Percentiles rank a stretch among this genome's conserved stretches.
Evolutionary conservation across 108 stramenopile genomes (phyloP).

Genomic region (Cyclotella sp.): DNA sequence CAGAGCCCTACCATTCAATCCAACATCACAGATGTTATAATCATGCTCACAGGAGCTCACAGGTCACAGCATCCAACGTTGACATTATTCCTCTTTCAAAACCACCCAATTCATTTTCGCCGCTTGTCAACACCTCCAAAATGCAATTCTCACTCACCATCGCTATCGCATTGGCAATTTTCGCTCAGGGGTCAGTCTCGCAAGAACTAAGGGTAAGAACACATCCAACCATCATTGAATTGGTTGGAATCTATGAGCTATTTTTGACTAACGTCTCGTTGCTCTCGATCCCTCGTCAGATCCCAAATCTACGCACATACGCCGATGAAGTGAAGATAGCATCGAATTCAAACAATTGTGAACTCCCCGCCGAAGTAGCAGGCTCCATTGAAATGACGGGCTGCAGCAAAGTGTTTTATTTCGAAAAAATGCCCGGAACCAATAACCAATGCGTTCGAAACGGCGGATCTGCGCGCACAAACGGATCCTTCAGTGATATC

Average conservation of each 20-base stretch:
- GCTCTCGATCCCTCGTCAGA: neutral
- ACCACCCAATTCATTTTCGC: neutral
- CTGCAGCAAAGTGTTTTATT: conserved; percentile 8
- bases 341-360: neutral
- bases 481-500: conserved; percentile 14
- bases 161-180: neutral
- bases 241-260: neutral
- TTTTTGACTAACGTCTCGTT: neutral
- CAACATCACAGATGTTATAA: no score
- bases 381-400: conserved; percentile 15
- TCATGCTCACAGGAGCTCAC: no score
- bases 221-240: neutral
- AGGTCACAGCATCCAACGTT: neutral
- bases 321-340: neutral
- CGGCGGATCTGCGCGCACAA: neutral
- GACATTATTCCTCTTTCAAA: neutral
- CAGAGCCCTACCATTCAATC: neutral
- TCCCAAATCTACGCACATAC: conserved; percentile 8
- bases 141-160: neutral
- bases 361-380: conserved; percentile 11
- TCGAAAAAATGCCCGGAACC: neutral
- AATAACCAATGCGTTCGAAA: conserved; percentile 3
- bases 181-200: conserved; percentile 6
- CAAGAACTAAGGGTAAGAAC: conserved; percentile 1
- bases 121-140: neutral